phyloP scores from a whole-genome alignment of 2,329 filamentous ascomycete genomes.

The Alternaria atra region DNA sequence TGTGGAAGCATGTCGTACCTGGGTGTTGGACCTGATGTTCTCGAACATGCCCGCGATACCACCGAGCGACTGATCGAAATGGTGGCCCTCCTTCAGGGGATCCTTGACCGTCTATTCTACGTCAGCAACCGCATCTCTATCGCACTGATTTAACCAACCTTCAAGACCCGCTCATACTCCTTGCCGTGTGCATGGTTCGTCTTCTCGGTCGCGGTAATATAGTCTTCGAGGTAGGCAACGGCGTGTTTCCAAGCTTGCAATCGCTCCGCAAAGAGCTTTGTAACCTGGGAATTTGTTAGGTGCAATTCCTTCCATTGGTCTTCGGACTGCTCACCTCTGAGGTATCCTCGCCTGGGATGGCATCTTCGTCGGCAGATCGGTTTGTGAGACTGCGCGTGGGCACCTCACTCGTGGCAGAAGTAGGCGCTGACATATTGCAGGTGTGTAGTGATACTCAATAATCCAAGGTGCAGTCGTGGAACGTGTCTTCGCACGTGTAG shows the following conservation, averaged over 20 bases:
- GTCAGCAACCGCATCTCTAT: conserved; percentile 14
- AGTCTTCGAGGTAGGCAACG: conserved; percentile 89
- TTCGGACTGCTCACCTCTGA: conserved; percentile 46
- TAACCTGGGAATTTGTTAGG: conserved; percentile 35
- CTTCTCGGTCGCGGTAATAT: conserved; percentile 85
- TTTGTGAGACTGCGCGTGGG: conserved; percentile 46
- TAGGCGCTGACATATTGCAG: conserved; percentile 43
- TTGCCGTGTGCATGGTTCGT: conserved; percentile 84
- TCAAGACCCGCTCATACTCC: conserved; percentile 94
- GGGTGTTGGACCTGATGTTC: conserved; percentile 91
- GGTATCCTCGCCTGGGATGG: conserved; percentile 59
- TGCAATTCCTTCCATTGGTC: no score
- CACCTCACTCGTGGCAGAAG: conserved; percentile 41
- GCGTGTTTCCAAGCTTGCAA: conserved; percentile 97
- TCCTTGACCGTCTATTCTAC: conserved; percentile 77
- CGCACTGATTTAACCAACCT: conserved; percentile 61
- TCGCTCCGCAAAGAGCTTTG: conserved; percentile 79
- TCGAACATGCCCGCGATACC: conserved; percentile 92
- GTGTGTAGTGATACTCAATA: not conserved
- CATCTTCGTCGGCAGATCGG: conserved; percentile 53
- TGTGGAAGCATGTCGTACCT: conserved; percentile 55
- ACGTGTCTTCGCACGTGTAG: not conserved
- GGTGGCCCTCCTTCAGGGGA: conserved; percentile 86
- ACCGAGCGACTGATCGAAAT: conserved; percentile 90
- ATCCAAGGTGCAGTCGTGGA: not conserved